These are phyloP conservation scores for Aegilops bicornis DNA, from an alignment of 176 grass and related monocot genomes.

Conservation along the genomic window DNA sequence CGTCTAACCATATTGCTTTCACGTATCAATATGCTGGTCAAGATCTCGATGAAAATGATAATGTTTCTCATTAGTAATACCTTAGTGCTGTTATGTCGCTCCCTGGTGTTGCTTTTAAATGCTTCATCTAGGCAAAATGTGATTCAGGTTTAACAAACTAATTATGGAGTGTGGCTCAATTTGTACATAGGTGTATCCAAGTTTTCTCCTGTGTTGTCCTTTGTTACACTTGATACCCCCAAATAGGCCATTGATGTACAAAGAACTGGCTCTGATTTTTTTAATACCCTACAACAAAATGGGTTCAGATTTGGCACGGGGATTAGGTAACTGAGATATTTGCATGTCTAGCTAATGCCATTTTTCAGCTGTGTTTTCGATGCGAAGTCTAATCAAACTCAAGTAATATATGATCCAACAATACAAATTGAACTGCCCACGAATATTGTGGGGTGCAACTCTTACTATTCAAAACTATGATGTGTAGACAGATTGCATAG, in stretches of 20 bases:
- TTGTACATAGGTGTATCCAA: background rate
- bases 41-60: background rate
- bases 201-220: background rate
- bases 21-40: background rate
- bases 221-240: background rate
- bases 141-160: too few species aligned
- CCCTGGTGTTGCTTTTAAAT: background rate
- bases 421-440: background rate
- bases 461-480: slow-evolving; percentile 35
- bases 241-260: background rate
- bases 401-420: background rate
- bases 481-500: slow-evolving; percentile 97
- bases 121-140: background rate
- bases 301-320: background rate
- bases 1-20: background rate
- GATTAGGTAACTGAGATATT: background rate
- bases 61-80: background rate
- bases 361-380: background rate
- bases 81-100: background rate
- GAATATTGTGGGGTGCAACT: background rate
- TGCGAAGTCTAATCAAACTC: too few species aligned
- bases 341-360: too few species aligned
- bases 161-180: too few species aligned
- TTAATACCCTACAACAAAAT: background rate
- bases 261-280: background rate